Conservation (phyloP, 1,139 yeast species). For the Yamadazyma atmosphaerica region DNA sequence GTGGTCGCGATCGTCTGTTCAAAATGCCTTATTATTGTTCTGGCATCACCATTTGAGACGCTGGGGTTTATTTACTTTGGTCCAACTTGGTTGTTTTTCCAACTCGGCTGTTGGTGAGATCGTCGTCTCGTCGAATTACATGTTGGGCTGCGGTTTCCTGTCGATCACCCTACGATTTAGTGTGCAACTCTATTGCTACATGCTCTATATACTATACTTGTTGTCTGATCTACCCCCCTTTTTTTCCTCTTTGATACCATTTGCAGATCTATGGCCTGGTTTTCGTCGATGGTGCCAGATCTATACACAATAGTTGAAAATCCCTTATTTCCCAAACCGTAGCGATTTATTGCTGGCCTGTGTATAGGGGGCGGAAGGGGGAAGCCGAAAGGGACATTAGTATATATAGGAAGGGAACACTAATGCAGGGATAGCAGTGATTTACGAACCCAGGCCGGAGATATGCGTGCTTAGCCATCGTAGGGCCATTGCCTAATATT, state of each 20-base stretch:
- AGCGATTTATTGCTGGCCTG: not conserved
- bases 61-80: not conserved
- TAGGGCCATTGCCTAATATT: conserved; percentile 45
- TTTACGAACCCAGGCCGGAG: too few species aligned
- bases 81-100: not conserved
- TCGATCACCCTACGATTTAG: not conserved
- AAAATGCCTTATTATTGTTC: not conserved
- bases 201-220: not conserved
- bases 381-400: too few species aligned
- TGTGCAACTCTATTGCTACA: too few species aligned
- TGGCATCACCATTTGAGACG: too few species aligned
- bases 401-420: too few species aligned
- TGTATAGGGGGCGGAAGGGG: too few species aligned
- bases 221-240: not conserved
- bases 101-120: too few species aligned
- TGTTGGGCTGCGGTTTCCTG: not conserved
- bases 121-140: too few species aligned
- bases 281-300: not conserved
- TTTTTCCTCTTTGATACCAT: not conserved
- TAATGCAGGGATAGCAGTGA: too few species aligned
- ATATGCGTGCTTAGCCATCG: not conserved
- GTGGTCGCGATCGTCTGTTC: not conserved
- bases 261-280: too few species aligned
- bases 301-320: not conserved
- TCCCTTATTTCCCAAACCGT: not conserved